phyloP scores from a whole-genome alignment of 2,329 filamentous ascomycete species.

The Parascedosporium putredinis region DNA sequence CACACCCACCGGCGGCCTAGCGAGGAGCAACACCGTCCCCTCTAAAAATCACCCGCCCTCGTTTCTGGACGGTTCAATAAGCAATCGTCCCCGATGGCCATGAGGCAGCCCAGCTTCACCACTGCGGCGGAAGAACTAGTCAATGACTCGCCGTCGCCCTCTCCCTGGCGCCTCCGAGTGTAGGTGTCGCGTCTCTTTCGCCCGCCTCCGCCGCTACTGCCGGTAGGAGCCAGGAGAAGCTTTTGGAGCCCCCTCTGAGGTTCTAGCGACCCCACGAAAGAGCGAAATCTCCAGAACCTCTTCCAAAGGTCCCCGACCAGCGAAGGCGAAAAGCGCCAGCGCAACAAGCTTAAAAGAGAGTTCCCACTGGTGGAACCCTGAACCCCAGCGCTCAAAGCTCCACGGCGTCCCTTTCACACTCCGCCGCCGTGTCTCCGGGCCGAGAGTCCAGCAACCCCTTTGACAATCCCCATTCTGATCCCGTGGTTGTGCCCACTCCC shows the following conservation, averaged over 20 bases:
- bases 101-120: slow-evolving; percentile 14
- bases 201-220: slow-evolving; percentile 20
- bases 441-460: slow-evolving; percentile 35
- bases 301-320: slow-evolving; percentile 57
- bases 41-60: slow-evolving; percentile 77
- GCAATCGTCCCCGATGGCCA: slow-evolving; percentile 15
- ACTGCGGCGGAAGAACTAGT: slow-evolving; percentile 25
- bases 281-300: slow-evolving; percentile 57
- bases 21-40: slow-evolving; percentile 80
- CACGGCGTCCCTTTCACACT: slow-evolving; percentile 55
- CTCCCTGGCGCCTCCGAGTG: slow-evolving; percentile 16
- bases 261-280: slow-evolving; percentile 48
- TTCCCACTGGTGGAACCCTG: slow-evolving; percentile 65
- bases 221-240: slow-evolving; percentile 39
- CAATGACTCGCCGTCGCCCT: not conserved
- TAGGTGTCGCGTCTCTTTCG: slow-evolving; percentile 17
- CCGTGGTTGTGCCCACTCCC: not conserved
- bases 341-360: slow-evolving; percentile 81
- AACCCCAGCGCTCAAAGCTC: slow-evolving; percentile 74
- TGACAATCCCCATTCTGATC: slow-evolving; percentile 20
- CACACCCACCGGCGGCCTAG: slow-evolving; percentile 45
- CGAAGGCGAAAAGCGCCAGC: slow-evolving; percentile 55
- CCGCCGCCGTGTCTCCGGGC: slow-evolving; percentile 34
- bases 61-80: slow-evolving; percentile 55
- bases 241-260: slow-evolving; percentile 29